Conservation (phyloP, 2,329 filamentous ascomycete species). For the Fusarium sp. region DNA sequence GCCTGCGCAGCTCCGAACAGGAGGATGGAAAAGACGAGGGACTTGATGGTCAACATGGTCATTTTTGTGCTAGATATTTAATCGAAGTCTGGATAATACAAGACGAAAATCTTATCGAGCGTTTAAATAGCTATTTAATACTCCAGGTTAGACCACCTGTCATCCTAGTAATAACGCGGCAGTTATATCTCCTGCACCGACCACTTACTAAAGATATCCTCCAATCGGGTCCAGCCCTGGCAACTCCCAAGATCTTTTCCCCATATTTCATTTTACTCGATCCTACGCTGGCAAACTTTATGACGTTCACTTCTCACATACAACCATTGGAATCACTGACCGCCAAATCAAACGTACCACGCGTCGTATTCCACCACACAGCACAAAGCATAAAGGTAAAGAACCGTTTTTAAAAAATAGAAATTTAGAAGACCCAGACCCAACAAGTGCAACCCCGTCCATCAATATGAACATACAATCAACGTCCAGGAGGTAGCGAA, state of each 20-base stretch:
- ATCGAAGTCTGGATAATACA: background rate
- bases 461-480: no score
- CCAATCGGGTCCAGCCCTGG: background rate
- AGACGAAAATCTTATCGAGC: no score
- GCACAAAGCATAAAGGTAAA: no score
- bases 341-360: no score
- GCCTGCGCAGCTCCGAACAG: background rate
- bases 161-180: background rate
- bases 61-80: fast-evolving
- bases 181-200: background rate
- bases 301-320: background rate
- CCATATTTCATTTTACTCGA: background rate
- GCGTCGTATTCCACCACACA: no score
- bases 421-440: no score
- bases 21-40: fast-evolving
- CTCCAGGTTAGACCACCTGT: background rate
- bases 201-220: background rate
- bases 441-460: no score
- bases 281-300: fast-evolving
- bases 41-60: background rate
- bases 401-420: no score
- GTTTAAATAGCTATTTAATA: background rate
- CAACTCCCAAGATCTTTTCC: background rate
- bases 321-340: no score
- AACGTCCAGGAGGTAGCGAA: no score